Evolutionary conservation across 208 protist genomes (phyloP).

Genomic region (Trypanosoma grayi): DNA sequence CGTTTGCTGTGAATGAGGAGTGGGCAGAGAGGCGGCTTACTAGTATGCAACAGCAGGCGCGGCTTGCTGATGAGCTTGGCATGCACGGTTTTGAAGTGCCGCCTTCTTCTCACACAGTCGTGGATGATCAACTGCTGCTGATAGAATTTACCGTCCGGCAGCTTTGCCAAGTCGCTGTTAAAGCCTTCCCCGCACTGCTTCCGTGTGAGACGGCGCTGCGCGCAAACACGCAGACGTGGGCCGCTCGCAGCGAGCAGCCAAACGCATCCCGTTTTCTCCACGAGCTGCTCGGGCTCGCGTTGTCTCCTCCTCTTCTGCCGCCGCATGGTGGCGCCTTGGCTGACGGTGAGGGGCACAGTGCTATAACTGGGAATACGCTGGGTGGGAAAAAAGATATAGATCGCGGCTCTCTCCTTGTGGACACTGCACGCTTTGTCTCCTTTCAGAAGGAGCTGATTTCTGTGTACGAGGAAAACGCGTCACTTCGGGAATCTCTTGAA

Average conservation of each 20-base stretch:
- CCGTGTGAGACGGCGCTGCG: neutral
- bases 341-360: neutral
- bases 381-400: neutral
- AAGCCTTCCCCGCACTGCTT: slow-evolving; percentile 1
- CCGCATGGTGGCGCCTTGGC: too few relatives aligned
- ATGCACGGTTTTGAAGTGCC: slow-evolving; percentile 2
- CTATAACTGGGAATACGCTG: neutral
- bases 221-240: neutral
- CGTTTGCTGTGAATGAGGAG: neutral
- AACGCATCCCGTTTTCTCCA: neutral
- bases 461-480: slow-evolving; percentile 14
- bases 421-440: neutral
- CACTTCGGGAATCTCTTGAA: slow-evolving; percentile 3
- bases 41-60: neutral
- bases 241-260: neutral
- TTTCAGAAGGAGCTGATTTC: slow-evolving; percentile 7
- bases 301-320: too few relatives aligned
- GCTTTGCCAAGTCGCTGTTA: neutral
- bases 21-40: neutral
- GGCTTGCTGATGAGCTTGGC: neutral
- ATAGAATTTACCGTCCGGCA: slow-evolving; percentile 10
- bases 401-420: slow-evolving; percentile 4
- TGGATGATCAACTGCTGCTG: slow-evolving; percentile 4
- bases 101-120: neutral
- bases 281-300: neutral